Evolutionary conservation across 495 filamentous ascomycete genomes (phyloP).

Genomic region (Tetracladium setigerum): DNA sequence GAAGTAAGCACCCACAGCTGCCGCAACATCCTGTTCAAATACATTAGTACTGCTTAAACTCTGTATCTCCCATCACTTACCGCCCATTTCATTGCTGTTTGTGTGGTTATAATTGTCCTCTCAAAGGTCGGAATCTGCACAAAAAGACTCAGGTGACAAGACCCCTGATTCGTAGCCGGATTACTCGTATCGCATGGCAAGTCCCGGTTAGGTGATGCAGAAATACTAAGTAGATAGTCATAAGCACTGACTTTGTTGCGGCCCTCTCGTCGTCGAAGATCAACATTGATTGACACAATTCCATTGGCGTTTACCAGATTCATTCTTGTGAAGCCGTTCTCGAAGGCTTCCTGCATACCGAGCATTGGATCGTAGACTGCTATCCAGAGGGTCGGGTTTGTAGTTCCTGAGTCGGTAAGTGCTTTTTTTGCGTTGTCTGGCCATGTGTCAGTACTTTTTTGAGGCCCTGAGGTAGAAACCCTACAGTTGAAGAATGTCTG

Average conservation of each 20-base stretch:
- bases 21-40: neutral
- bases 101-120: neutral
- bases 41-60: neutral
- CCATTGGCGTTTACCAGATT: slow-evolving; percentile 3
- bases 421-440: slow-evolving; percentile 2
- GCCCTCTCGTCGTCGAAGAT: neutral
- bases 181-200: neutral
- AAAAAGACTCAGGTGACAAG: neutral
- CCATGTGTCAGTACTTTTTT: neutral
- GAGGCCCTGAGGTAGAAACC: neutral
- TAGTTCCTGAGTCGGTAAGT: neutral
- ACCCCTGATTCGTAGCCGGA: neutral
- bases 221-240: neutral
- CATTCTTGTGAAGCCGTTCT: neutral
- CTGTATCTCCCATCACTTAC: no score
- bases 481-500: slow-evolving; percentile 2
- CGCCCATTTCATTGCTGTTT: neutral
- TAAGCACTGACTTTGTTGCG: neutral
- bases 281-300: neutral
- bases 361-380: slow-evolving; percentile 1
- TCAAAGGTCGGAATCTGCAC: slow-evolving; percentile 2
- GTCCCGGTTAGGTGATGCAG: neutral
- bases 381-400: neutral
- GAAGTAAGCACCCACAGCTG: neutral
- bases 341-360: neutral